Evolutionary conservation across 352 stramenopile genomes (phyloP), one percentile per base, ranked within the genome.

Genomic region (Blastocystis sp.): DNA sequence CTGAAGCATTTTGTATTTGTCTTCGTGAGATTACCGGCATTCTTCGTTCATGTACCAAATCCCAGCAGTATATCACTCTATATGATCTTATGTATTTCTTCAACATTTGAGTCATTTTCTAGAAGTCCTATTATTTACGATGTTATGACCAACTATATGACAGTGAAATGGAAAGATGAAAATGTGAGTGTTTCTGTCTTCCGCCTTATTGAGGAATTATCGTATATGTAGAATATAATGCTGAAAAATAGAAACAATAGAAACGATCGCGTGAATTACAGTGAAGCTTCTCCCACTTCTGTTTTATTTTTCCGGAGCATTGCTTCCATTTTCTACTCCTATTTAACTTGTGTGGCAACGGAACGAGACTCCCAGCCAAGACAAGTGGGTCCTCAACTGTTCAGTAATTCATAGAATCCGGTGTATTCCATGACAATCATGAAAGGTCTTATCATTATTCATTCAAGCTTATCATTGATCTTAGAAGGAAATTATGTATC

Each of bases 1-100:
- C 7, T 33, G 35, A 51, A 17, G 17, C n/a, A 66, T 44, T 84
- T 22, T 27, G 30, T 11, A 2, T 42, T 6, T 22, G 19, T 11
- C 27, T 84, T 22, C 17, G 73, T 5, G 48, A 84, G 27, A n/a
- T 84, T 0, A 84, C 53, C 7, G 73, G 73, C 33, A 57, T 84
- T 11, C 48, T 84, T 17, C 48, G 73, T 24, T 15, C 73, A 2
- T 84, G 73, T n/a, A 42, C 19, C 53, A 48, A 30, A 33, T 19
- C 6, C 2, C 37, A 66, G 11, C 13, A 64, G 44, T 84, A 54
- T 44, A n/a, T 48, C 17, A 66, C 42, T 5, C 3, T 58, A 13
- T 69, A 68, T 15, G 73, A 84, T n/a, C 13, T 84, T n/a, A 37
- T 84, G 73, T 84, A 37, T 33, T n/a, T 17, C 4, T 68, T 24